phyloP scores from a whole-genome alignment of 2,329 filamentous ascomycete species.

The Xylariaceae sp. region DNA sequence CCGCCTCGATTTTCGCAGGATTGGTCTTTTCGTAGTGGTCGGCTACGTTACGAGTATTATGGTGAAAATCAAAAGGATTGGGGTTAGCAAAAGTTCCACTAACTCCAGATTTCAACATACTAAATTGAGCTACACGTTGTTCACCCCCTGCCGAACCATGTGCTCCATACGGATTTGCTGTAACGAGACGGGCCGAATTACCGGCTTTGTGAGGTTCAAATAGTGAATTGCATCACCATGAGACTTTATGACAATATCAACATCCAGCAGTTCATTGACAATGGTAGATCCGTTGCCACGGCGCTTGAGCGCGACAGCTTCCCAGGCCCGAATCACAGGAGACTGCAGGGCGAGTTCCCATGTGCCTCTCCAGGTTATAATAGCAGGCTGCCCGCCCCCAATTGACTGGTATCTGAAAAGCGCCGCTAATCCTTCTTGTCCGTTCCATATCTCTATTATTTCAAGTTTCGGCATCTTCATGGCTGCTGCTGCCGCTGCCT shows the following conservation, averaged over 20 bases:
- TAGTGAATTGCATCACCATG: conserved; percentile 38
- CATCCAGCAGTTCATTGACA: conserved; percentile 32
- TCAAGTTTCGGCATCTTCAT: conserved; percentile 38
- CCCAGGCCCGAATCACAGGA: conserved; percentile 32
- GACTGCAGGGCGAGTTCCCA: conserved; percentile 34
- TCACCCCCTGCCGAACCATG: conserved; percentile 28
- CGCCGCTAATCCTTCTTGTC: conserved; percentile 34
- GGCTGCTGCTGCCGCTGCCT: conserved; percentile 30
- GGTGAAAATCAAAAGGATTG: too few relatives aligned
- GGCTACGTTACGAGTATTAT: too few relatives aligned
- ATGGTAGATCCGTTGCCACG: conserved; percentile 22
- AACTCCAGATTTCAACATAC: too few relatives aligned
- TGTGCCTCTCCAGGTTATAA: conserved; percentile 35
- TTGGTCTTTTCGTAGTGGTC: too few relatives aligned
- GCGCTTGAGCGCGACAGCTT: conserved; percentile 30
- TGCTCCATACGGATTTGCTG: conserved; percentile 38
- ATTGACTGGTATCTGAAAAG: conserved; percentile 36
- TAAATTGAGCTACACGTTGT: too few relatives aligned
- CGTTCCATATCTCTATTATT: conserved; percentile 43
- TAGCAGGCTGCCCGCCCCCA: conserved; percentile 15
- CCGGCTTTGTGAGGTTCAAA: conserved; percentile 33
- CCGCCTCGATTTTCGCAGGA: too few relatives aligned
- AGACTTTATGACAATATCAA: conserved; percentile 30
- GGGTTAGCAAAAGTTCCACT: too few relatives aligned
- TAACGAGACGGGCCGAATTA: conserved; percentile 39